phyloP scores from a whole-genome alignment of 2,329 filamentous ascomycete genomes.

The Paraphaeosphaeria sporulosa region DNA sequence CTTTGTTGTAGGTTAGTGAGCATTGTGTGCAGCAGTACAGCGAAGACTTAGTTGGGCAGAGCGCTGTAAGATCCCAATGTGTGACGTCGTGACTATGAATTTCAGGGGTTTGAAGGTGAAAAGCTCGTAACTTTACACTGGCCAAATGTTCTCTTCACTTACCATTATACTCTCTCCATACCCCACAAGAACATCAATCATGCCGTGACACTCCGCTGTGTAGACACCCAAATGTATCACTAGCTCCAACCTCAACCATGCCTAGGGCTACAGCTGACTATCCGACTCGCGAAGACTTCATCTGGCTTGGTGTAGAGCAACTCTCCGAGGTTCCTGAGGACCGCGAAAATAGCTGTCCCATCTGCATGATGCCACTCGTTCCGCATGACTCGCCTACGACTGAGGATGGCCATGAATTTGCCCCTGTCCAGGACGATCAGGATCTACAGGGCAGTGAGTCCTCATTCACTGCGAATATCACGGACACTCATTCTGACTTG shows the following conservation, averaged over 20 bases:
- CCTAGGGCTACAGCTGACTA: background rate
- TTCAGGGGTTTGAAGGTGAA: background rate
- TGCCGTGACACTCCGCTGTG: background rate
- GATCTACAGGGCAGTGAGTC: background rate
- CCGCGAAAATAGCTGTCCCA: background rate
- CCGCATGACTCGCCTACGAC: background rate
- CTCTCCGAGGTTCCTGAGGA: background rate
- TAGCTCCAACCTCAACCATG: background rate
- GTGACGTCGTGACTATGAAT: too few relatives aligned
- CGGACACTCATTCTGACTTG: background rate
- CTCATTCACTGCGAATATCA: background rate
- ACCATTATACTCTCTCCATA: background rate
- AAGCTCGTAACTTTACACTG: background rate
- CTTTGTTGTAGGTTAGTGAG: background rate
- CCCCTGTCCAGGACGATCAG: background rate
- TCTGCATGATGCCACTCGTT: background rate
- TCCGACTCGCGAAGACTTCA: conserved; percentile 2
- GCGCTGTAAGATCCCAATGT: too few relatives aligned
- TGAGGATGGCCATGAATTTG: background rate
- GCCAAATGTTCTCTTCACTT: background rate
- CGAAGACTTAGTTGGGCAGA: background rate
- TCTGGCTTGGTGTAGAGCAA: conserved; percentile 3
- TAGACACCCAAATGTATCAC: background rate
- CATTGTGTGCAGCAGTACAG: background rate
- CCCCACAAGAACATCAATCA: background rate